Percentiles rank a stretch among this genome's conserved stretches.
Conservation (phyloP, 768 basidiomycete species). For the Cantharellus anzutake region DNA sequence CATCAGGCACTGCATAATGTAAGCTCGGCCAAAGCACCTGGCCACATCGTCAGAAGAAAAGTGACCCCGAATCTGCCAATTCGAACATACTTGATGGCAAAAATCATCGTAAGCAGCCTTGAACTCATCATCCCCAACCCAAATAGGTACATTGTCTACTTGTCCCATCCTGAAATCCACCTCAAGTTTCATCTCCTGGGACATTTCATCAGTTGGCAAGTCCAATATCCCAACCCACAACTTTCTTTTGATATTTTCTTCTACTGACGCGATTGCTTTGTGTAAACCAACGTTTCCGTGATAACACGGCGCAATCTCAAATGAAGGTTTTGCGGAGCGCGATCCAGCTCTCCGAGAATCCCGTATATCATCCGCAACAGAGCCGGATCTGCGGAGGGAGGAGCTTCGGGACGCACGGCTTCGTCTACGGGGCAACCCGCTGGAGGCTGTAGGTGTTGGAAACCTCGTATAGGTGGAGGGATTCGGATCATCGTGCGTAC, state of each 20-base stretch:
- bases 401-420: constrained; percentile 18
- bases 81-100: constrained; percentile 45
- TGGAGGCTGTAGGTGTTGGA: too few relatives aligned
- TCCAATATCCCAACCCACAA: constrained; percentile 61
- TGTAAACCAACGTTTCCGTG: constrained; percentile 72
- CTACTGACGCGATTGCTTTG: constrained; percentile 55
- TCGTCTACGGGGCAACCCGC: not conserved
- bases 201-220: constrained; percentile 44
- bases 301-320: constrained; percentile 38
- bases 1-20: constrained; percentile 74
- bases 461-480: too few relatives aligned
- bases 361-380: not conserved
- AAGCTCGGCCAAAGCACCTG: constrained; percentile 71
- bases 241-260: constrained; percentile 29
- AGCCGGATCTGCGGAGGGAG: constrained; percentile 22
- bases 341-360: constrained; percentile 2
- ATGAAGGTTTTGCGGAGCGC: constrained; percentile 12
- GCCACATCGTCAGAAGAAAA: not conserved
- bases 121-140: constrained; percentile 52
- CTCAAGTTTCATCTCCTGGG: constrained; percentile 32
- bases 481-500: too few relatives aligned
- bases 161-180: constrained; percentile 32
- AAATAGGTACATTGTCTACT: constrained; percentile 36
- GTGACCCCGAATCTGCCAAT: not conserved
- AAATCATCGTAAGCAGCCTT: constrained; percentile 68